phyloP scores from a whole-genome alignment of 345 rosid species.

The Syzygium aromaticum region DNA sequence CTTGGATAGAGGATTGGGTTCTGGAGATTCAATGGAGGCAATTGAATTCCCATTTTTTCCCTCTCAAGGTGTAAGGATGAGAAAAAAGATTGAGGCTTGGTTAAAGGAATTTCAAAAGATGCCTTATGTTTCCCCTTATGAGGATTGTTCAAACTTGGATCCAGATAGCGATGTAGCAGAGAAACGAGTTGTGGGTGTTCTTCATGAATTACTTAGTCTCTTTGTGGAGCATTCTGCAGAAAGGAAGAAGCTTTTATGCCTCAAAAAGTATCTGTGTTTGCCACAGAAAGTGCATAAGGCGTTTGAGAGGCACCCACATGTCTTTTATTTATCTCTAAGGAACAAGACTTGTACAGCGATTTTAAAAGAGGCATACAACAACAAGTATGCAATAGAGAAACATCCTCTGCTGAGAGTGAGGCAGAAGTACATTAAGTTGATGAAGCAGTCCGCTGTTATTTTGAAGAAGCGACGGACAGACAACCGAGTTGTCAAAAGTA shows the following conservation, averaged over 20 bases:
- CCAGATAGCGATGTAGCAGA: constrained; percentile 63
- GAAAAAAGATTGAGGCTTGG: constrained; percentile 65
- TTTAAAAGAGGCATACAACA: constrained; percentile 68
- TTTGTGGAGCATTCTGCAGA: constrained; percentile 84
- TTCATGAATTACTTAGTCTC: constrained; percentile 70
- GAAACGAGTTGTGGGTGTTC: constrained; percentile 80
- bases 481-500: constrained; percentile 4
- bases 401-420: constrained; percentile 62
- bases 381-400: constrained; percentile 27
- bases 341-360: constrained; percentile 69
- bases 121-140: constrained; percentile 78
- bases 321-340: constrained; percentile 67
- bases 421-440: constrained; percentile 51
- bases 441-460: constrained; percentile 43
- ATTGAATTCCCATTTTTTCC: constrained; percentile 76
- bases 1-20: constrained; percentile 30
- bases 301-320: constrained; percentile 79
- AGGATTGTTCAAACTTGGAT: constrained; percentile 56
- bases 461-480: constrained; percentile 35
- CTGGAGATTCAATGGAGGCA: constrained; percentile 24
- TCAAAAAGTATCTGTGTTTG: constrained; percentile 65
- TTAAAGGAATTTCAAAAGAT: constrained; percentile 53
- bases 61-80: constrained; percentile 68
- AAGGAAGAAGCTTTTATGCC: constrained; percentile 67
- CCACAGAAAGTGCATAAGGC: constrained; percentile 79